Percentiles rank a stretch among this genome's conserved stretches.
Conservation (phyloP, 2,329 filamentous ascomycete species). For the Aspergillus sp. region DNA sequence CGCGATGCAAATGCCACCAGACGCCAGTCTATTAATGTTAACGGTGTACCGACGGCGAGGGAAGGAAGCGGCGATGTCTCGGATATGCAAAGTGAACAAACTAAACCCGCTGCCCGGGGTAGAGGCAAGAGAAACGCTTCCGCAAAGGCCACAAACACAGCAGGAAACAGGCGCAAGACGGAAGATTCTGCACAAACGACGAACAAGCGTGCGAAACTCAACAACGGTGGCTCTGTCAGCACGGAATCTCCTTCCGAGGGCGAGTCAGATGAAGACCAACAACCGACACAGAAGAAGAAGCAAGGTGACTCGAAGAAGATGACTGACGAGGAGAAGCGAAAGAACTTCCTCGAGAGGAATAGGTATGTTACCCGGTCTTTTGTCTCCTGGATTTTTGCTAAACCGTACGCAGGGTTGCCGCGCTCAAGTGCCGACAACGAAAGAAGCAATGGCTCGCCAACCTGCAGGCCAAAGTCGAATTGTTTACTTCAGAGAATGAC, state of each 20-base stretch:
- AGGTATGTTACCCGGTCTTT: slow-evolving; percentile 64
- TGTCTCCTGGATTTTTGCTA: not conserved
- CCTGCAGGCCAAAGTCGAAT: slow-evolving; percentile 89
- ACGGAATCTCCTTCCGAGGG: slow-evolving; percentile 49
- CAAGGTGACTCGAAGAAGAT: slow-evolving; percentile 72
- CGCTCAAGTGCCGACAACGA: slow-evolving; percentile 92
- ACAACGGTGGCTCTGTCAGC: slow-evolving; percentile 49
- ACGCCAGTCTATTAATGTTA: slow-evolving; percentile 47
- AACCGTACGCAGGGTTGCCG: slow-evolving; percentile 76
- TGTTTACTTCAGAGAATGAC: slow-evolving; percentile 92
- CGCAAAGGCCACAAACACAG: slow-evolving; percentile 50
- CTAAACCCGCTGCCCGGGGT: slow-evolving; percentile 67
- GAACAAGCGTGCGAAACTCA: slow-evolving; percentile 74
- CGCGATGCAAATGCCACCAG: slow-evolving; percentile 43
- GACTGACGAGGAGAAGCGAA: slow-evolving; percentile 98
- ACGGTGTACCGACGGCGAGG: slow-evolving; percentile 61
- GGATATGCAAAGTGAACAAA: slow-evolving; percentile 71
- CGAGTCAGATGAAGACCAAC: slow-evolving; percentile 57
- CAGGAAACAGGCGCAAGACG: slow-evolving; percentile 77
- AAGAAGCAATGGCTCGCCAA: slow-evolving; percentile 99
- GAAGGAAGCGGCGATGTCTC: slow-evolving; percentile 72
- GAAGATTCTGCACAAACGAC: slow-evolving; percentile 72
- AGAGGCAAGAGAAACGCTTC: slow-evolving; percentile 70
- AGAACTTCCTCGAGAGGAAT: slow-evolving; percentile 96
- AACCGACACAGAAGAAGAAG: slow-evolving; percentile 49